Conservation (phyloP, 202 grass and related monocot species). For the Brachypodium distachyon region DNA sequence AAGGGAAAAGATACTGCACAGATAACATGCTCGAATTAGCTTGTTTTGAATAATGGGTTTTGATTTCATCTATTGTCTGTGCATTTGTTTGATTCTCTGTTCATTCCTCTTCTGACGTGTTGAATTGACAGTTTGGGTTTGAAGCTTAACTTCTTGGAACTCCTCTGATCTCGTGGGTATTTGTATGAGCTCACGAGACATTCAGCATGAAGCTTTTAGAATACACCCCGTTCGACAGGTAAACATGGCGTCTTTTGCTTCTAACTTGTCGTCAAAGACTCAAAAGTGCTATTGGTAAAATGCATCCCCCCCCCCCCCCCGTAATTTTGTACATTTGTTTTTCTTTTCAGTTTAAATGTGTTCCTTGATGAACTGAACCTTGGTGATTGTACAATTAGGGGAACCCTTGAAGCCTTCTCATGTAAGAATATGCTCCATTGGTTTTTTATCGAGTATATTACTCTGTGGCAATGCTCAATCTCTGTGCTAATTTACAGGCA, state of each 20-base stretch:
- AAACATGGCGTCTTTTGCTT: background rate
- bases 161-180: background rate
- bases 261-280: background rate
- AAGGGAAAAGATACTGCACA: background rate
- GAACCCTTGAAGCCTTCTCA: constrained; percentile 84
- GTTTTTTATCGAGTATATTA: background rate
- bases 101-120: background rate
- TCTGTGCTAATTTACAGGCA: constrained; percentile 51
- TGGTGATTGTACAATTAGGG: constrained; percentile 78
- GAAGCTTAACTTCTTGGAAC: background rate
- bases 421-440: constrained; percentile 6
- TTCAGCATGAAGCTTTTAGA: constrained; percentile 97
- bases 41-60: background rate
- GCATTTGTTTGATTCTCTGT: background rate
- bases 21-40: background rate
- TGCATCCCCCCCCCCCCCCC: background rate
- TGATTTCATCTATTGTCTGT: background rate
- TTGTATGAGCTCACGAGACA: constrained; percentile 31
- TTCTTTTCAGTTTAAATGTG: constrained; percentile 55
- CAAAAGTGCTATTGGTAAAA: background rate
- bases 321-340: background rate
- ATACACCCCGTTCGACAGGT: constrained; percentile 94
- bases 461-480: background rate
- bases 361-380: constrained; percentile 81
- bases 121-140: constrained; percentile 7